Conservation (phyloP, 1,139 yeast genomes). For the Suhomyces guaymorum region DNA sequence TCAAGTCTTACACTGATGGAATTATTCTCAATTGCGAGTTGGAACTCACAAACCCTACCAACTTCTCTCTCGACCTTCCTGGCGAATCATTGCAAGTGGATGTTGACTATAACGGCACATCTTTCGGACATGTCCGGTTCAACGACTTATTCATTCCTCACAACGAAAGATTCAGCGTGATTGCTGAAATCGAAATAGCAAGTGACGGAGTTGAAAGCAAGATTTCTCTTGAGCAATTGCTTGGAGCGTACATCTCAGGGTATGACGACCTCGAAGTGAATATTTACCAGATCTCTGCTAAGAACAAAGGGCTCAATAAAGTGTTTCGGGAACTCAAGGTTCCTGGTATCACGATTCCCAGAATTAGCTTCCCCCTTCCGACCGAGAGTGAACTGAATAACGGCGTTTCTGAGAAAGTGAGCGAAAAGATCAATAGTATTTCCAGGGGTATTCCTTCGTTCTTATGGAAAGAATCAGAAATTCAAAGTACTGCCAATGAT, state of each 20-base stretch:
- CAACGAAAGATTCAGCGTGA: slow-evolving; percentile 16
- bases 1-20: slow-evolving; percentile 24
- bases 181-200: slow-evolving; percentile 17
- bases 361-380: slow-evolving; percentile 16
- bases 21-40: slow-evolving; percentile 31
- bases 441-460: no score
- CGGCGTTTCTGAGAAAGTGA: no score
- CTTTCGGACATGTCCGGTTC: slow-evolving; percentile 19
- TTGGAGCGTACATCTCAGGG: slow-evolving; percentile 28
- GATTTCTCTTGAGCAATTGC: slow-evolving; percentile 19
- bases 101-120: slow-evolving; percentile 19
- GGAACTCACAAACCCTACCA: slow-evolving; percentile 41
- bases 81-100: slow-evolving; percentile 21
- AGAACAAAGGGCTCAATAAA: slow-evolving; percentile 18
- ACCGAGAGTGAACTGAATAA: no score
- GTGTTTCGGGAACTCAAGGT: slow-evolving; percentile 20
- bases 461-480: no score
- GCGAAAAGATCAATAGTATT: no score
- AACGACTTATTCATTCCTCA: slow-evolving; percentile 21
- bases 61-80: slow-evolving; percentile 25
- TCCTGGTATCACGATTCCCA: slow-evolving; percentile 19
- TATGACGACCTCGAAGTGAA: slow-evolving; percentile 15
- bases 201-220: slow-evolving; percentile 15
- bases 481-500: no score
- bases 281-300: slow-evolving; percentile 15